phyloP scores from a whole-genome alignment of 169 alveolate genomes.

The Ophryocystis elektroscirrha region DNA sequence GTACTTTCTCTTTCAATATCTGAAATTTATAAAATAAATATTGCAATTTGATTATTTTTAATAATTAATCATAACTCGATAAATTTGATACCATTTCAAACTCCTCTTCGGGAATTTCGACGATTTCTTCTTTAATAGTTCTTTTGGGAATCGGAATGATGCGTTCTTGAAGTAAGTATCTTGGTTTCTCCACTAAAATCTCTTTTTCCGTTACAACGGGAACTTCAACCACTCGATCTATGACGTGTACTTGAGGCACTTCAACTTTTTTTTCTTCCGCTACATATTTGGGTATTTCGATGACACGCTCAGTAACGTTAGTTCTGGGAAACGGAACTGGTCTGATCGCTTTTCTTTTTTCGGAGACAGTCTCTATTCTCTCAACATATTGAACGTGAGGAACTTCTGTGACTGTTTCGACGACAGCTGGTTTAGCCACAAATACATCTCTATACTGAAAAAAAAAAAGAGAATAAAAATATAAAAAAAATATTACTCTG shows the following conservation, averaged over 20 bases:
- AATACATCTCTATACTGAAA: conserved; percentile 53
- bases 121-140: conserved; percentile 53
- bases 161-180: conserved; percentile 57
- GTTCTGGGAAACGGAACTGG: conserved; percentile 57
- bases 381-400: conserved; percentile 63
- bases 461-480: background rate
- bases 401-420: conserved; percentile 60
- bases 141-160: conserved; percentile 58
- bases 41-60: conserved; percentile 14
- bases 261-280: conserved; percentile 59
- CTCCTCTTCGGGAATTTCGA: conserved; percentile 59
- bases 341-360: conserved; percentile 48
- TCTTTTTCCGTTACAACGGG: conserved; percentile 66
- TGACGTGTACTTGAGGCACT: conserved; percentile 48
- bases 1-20: background rate
- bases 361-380: conserved; percentile 59
- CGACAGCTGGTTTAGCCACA: conserved; percentile 53
- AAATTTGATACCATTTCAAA: conserved; percentile 41
- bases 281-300: conserved; percentile 50
- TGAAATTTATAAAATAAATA: background rate
- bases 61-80: conserved; percentile 14
- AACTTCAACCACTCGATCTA: conserved; percentile 59
- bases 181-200: conserved; percentile 57
- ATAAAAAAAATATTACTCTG: no score
- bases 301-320: conserved; percentile 50